Evolutionary conservation across 345 rosid genomes (phyloP).

Genomic region (Eutrema yunnanense): DNA sequence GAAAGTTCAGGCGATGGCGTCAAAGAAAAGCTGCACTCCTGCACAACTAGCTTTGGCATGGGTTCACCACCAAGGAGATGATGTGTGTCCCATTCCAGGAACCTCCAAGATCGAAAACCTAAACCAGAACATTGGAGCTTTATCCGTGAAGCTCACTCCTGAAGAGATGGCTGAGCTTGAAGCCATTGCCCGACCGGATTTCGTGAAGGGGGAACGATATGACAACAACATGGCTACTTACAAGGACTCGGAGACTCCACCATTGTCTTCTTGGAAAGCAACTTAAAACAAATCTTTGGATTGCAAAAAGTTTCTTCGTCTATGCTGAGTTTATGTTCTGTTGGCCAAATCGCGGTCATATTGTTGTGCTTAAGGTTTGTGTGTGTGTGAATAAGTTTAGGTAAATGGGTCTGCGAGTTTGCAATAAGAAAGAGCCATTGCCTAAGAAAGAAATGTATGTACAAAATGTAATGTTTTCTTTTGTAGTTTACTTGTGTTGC

Average conservation of each 20-base stretch:
- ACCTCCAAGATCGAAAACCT: conserved; percentile 57
- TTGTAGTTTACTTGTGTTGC: too few species aligned
- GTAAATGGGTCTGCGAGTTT: too few species aligned
- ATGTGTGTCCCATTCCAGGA: conserved; percentile 59
- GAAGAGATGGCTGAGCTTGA: conserved; percentile 58
- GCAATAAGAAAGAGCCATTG: not conserved
- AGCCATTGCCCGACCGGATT: conserved; percentile 33
- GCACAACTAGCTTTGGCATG: conserved; percentile 64
- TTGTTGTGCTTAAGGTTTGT: too few species aligned
- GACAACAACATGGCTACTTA: not conserved
- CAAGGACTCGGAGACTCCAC: conserved; percentile 44
- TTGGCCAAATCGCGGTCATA: too few species aligned
- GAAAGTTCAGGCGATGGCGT: conserved; percentile 41
- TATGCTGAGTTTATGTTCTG: not conserved
- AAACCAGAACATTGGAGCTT: conserved; percentile 50
- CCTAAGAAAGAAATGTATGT: not conserved
- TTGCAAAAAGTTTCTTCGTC: not conserved
- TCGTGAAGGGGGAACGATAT: conserved; percentile 43
- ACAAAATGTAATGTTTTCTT: not conserved
- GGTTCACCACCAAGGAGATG: conserved; percentile 63
- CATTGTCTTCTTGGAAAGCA: conserved; percentile 47
- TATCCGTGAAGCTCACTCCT: conserved; percentile 44
- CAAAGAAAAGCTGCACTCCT: conserved; percentile 47
- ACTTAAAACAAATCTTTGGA: not conserved
- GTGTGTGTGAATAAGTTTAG: not conserved